Evolutionary conservation across 106 monocot genomes (phyloP), one percentile per base, ranked within the genome.

Genomic region (Amphibolis antarctica): DNA sequence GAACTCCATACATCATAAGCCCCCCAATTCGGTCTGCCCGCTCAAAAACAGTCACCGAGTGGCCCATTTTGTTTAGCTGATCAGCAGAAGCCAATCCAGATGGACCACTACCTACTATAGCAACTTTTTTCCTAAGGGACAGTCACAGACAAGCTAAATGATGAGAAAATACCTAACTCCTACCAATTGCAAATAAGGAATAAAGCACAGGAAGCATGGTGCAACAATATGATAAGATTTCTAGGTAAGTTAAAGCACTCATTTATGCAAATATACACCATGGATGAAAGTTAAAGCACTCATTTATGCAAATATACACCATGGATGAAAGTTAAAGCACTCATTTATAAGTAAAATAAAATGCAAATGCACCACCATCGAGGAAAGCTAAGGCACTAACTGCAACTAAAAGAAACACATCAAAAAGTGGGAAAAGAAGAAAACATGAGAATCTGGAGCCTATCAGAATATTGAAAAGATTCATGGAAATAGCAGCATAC

Each of bases 1-100:
- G 98, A 71, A 98, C 98, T 20, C 98, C 98, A 69, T 98, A 98
- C 98, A 98, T 91, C 98, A 98, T 98, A 44, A 98, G 71, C 20
- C 98, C 98, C 7, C 98, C 98, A 60, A 98, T 85, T 22, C 98
- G 90, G 46, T 98, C 98, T 59, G 98, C 75, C 43, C 98, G 90
- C 65, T 98, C 98, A 66, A 71, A 91, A 26, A 98, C 98, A 19
- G 91, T 98, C 44, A 98, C 91, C 20, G 17, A 74, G 52, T 98
- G 98, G 5, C 98, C 98, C 98, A 91, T 98, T 73, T 85, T 98
- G 58, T 98, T 98, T 36, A 98, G 71, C 66, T 98, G 98, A 75
- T 98, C 98, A 44, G 98, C 98, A 53, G 91, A 80, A 27, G 98
- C 98, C 70, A 98, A 62, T 53, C 98, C 98, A 55, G 98, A 84